A percentile compares a stretch with the other conserved stretches of the same genome.
These are phyloP conservation scores for Fusarium dlaminii DNA, from an alignment of 2,329 filamentous ascomycete species.

Conservation along the genomic window DNA sequence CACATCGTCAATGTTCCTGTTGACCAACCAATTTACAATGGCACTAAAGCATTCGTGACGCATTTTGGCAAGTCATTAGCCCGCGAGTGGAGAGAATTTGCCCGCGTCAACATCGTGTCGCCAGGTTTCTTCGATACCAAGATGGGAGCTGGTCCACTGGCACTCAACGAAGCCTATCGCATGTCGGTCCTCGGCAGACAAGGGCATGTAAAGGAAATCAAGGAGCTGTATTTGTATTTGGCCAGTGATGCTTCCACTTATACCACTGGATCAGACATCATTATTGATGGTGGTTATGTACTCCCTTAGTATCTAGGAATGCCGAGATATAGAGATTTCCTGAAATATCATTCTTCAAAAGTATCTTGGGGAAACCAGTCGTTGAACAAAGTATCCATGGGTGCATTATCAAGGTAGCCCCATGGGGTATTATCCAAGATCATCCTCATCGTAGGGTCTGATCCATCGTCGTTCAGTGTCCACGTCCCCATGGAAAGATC, in stretches of 20 bases:
- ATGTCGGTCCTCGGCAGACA: slow-evolving; percentile 65
- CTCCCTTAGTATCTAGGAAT: neutral
- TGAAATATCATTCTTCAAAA: neutral
- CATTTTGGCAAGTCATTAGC: slow-evolving; percentile 64
- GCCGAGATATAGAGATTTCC: neutral
- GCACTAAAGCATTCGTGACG: slow-evolving; percentile 61
- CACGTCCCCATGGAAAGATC: neutral
- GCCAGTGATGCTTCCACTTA: slow-evolving; percentile 54
- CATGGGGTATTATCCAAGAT: neutral
- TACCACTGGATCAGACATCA: slow-evolving; percentile 8
- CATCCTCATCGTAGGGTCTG: neutral
- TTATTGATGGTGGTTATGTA: slow-evolving; percentile 15
- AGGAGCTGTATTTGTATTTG: slow-evolving; percentile 65
- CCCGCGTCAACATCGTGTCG: slow-evolving; percentile 61
- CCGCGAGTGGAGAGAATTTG: slow-evolving; percentile 64
- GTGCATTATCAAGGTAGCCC: neutral
- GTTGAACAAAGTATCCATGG: neutral
- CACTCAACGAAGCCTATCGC: slow-evolving; percentile 56
- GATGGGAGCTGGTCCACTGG: slow-evolving; percentile 57
- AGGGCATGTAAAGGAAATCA: slow-evolving; percentile 71
- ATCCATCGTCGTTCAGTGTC: neutral
- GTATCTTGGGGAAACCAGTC: neutral
- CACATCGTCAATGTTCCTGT: slow-evolving; percentile 60
- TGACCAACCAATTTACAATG: slow-evolving; percentile 65
- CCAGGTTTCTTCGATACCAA: slow-evolving; percentile 59